Evolutionary conservation across 306 rosid genomes (phyloP), one percentile per base, ranked within the genome.

Genomic region (Castanea sativa): DNA sequence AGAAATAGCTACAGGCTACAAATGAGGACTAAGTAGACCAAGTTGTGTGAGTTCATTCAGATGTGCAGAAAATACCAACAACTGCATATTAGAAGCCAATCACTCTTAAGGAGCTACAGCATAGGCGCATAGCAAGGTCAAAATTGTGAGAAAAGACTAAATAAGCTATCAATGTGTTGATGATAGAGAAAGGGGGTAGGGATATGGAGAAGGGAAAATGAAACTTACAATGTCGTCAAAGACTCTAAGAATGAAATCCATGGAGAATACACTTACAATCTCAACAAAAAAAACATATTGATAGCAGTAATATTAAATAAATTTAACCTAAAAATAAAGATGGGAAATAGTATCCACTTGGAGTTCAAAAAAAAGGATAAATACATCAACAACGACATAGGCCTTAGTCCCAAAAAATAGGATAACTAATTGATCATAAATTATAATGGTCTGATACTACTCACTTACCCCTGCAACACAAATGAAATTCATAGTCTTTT

Each of bases 181-280:
- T 7, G 45, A 41, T 2, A 41, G 11, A 1, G 45, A 41, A 41
- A 15, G 8, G 15, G 25, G 56, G 21, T 18, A 23, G 12, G 59
- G n/a, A 19, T 7, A 25, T 3, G 60, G 27, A 15, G 33, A 16
- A 49, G 33, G 57, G 45, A 6, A 10, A 63, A 67, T 68, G 73
- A 69, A 27, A 67, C 88, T 78, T 90, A 92, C 95, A 92, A 29
- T 60, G 95, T 86, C 33, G 88, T 89, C 75, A 92, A 73, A 69
- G 76, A 71, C 70, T 45, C 18, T n/a, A 86, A 86, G 53, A 79
- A 80, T 57, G 82, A 75, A 51, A 84, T 6, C 94, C 93, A 89
- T 1, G 41, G 4, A 35, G 33, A 82, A 78, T 25, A 74, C 69
- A 60, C 45, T 41, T 41, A 32, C 33, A 5, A 8, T 73, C 23